Conservation (phyloP, 1,139 yeast genomes). For the Kurtzmaniella quercitrusa region DNA sequence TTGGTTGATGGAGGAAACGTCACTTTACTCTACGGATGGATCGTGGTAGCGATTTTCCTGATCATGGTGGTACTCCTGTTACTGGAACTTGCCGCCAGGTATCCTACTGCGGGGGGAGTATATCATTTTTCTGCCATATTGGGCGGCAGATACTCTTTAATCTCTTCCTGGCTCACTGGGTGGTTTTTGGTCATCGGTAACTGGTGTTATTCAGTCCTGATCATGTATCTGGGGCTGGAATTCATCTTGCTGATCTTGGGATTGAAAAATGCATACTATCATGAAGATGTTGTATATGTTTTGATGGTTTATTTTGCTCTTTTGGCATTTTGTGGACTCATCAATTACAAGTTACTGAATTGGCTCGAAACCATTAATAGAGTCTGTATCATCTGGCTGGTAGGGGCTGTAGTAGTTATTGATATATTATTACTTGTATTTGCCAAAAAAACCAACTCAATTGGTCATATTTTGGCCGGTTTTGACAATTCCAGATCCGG, state of each 20-base stretch:
- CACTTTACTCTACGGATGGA: constrained; percentile 69
- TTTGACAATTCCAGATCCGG: constrained; percentile 72
- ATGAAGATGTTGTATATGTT: constrained; percentile 53
- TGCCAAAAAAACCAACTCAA: constrained; percentile 56
- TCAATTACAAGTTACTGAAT: constrained; percentile 57
- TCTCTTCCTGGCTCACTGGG: constrained; percentile 71
- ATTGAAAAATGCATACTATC: constrained; percentile 52
- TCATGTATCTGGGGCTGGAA: constrained; percentile 72
- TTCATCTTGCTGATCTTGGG: constrained; percentile 64
- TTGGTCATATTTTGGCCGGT: constrained; percentile 57
- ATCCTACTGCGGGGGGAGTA: constrained; percentile 71
- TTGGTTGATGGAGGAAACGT: constrained; percentile 70
- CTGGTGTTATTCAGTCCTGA: constrained; percentile 72
- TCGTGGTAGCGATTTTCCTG: constrained; percentile 58
- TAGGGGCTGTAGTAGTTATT: constrained; percentile 65
- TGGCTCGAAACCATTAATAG: constrained; percentile 61
- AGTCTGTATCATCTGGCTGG: constrained; percentile 68
- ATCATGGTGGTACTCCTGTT: constrained; percentile 60
- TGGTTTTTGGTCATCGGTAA: constrained; percentile 72
- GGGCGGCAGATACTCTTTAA: constrained; percentile 52
- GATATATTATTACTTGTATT: constrained; percentile 59
- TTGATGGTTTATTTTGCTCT: constrained; percentile 52
- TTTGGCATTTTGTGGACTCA: constrained; percentile 55
- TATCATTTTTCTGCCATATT: constrained; percentile 73
- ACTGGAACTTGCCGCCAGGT: constrained; percentile 69